phyloP scores from a whole-genome alignment of 495 filamentous ascomycete species.

The Hypoxylon rickii region DNA sequence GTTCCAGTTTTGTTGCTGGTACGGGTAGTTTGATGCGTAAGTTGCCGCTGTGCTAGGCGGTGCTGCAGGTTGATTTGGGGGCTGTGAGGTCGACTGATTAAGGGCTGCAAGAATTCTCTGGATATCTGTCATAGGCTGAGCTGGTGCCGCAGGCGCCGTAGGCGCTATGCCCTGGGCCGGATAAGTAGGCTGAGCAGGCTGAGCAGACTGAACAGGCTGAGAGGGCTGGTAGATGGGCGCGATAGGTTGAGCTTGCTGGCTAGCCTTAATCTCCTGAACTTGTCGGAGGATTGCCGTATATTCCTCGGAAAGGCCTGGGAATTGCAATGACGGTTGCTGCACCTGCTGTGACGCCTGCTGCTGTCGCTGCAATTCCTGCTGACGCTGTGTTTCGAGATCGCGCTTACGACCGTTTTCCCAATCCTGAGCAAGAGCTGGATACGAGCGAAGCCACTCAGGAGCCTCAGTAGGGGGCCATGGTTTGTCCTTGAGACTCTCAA shows the following conservation, averaged over 20 bases:
- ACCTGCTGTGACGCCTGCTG: conserved; percentile 11
- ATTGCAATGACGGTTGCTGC: too few species aligned
- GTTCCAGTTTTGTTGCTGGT: conserved; percentile 8
- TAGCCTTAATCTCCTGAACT: conserved; percentile 38
- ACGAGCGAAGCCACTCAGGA: conserved; percentile 35
- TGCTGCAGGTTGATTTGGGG: conserved; percentile 10
- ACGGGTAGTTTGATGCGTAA: not conserved
- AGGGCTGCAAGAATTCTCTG: conserved; percentile 26
- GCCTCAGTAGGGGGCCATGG: conserved; percentile 40
- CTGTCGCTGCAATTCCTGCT: conserved; percentile 20
- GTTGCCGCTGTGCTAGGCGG: not conserved
- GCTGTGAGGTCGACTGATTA: conserved; percentile 4
- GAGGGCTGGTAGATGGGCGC: not conserved
- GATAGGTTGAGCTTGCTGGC: conserved; percentile 2
- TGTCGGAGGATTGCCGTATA: conserved; percentile 28
- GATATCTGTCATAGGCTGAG: not conserved
- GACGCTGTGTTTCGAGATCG: conserved; percentile 31
- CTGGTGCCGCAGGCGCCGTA: conserved; percentile 5
- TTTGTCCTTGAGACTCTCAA: conserved; percentile 35
- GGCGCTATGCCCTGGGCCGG: too few species aligned
- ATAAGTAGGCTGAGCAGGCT: conserved; percentile 4
- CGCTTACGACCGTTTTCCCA: conserved; percentile 41
- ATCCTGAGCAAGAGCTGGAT: conserved; percentile 26
- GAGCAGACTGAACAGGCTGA: conserved; percentile 1
- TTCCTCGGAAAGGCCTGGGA: not conserved